These are phyloP conservation scores for Cercospora sojina DNA, from an alignment of 2,329 filamentous ascomycete genomes.

Conservation along the genomic window DNA sequence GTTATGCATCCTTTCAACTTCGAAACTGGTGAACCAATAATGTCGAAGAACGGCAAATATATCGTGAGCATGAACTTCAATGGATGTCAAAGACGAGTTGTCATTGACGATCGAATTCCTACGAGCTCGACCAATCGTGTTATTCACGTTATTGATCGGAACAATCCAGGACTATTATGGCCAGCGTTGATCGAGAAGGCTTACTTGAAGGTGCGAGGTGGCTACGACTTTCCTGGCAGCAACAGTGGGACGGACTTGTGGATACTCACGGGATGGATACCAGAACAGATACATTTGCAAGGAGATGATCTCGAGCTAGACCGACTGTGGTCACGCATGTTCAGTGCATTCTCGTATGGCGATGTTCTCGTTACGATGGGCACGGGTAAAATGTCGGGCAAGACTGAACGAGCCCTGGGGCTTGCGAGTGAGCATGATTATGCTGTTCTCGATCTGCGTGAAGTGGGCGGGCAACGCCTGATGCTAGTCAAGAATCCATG, in stretches of 20 bases:
- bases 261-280: slow-evolving; percentile 93
- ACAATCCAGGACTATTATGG: slow-evolving; percentile 80
- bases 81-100: slow-evolving; percentile 81
- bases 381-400: slow-evolving; percentile 74
- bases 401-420: slow-evolving; percentile 77
- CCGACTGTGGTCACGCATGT: slow-evolving; percentile 74
- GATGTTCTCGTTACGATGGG: slow-evolving; percentile 88
- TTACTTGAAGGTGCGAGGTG: slow-evolving; percentile 90
- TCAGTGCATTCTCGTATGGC: slow-evolving; percentile 69
- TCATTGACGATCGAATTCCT: slow-evolving; percentile 86
- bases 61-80: slow-evolving; percentile 94
- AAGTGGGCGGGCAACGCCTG: slow-evolving; percentile 61
- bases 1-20: slow-evolving; percentile 75
- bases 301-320: slow-evolving; percentile 76
- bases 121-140: slow-evolving; percentile 70
- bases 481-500: slow-evolving; percentile 94
- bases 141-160: slow-evolving; percentile 83
- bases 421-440: slow-evolving; percentile 92
- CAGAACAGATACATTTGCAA: slow-evolving; percentile 90
- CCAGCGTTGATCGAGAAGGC: slow-evolving; percentile 93
- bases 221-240: slow-evolving; percentile 96
- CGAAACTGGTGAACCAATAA: slow-evolving; percentile 54
- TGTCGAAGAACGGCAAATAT: slow-evolving; percentile 84
- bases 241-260: slow-evolving; percentile 95
- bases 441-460: slow-evolving; percentile 76